phyloP scores from a whole-genome alignment of 2,329 filamentous ascomycete genomes.

The Esteya vermicola region DNA sequence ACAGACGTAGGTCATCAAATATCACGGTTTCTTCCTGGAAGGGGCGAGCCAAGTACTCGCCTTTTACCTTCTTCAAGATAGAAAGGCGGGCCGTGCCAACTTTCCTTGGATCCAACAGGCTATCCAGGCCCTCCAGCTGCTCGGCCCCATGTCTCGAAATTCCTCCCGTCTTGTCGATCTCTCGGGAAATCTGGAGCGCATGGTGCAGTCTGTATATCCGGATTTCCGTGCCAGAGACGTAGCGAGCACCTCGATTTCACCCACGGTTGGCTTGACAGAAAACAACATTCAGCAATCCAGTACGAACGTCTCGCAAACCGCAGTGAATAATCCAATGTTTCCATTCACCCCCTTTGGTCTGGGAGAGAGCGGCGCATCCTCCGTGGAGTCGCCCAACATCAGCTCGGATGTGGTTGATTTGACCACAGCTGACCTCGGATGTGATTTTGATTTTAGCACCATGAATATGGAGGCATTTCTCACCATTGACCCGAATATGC shows the following conservation, averaged over 20 bases:
- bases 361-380: constrained; percentile 3
- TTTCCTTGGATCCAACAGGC: constrained; percentile 8
- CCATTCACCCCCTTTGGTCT: not conserved
- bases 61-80: constrained; percentile 7
- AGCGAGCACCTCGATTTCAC: not conserved
- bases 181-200: constrained; percentile 6
- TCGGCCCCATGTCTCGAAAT: not conserved
- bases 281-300: no score
- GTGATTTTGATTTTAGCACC: constrained; percentile 10
- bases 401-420: constrained; percentile 5
- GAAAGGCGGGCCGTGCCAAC: constrained; percentile 1
- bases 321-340: not conserved
- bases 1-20: constrained; percentile 6
- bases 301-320: not conserved
- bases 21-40: constrained; percentile 10
- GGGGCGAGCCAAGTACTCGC: constrained; percentile 8
- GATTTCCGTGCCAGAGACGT: constrained; percentile 5
- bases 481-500: constrained; percentile 8
- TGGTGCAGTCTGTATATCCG: constrained; percentile 9
- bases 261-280: not conserved
- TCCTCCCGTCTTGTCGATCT: constrained; percentile 2
- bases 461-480: constrained; percentile 11
- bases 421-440: constrained; percentile 9
- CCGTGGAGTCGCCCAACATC: not conserved
- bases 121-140: constrained; percentile 5